phyloP scores from a whole-genome alignment of 106 monocot species.

The Dioscorea alata region DNA sequence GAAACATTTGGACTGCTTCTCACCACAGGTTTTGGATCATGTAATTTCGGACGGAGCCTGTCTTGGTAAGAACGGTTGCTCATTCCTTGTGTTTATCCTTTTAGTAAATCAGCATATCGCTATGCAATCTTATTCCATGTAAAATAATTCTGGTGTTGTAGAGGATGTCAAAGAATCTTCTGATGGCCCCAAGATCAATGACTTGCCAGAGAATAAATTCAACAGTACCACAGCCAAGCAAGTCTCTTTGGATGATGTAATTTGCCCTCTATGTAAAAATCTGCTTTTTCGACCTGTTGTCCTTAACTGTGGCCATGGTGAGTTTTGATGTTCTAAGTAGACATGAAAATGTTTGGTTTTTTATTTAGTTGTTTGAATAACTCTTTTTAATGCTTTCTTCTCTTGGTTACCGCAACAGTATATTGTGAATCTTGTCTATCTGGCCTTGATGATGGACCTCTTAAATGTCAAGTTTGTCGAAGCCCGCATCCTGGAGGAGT shows the following conservation, averaged over 20 bases:
- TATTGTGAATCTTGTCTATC: conserved; percentile 48
- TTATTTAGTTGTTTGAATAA: not conserved
- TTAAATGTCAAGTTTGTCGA: conserved; percentile 45
- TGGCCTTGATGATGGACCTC: conserved; percentile 9
- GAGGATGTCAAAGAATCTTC: not conserved
- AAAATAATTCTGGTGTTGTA: not conserved
- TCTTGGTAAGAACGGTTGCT: conserved; percentile 24
- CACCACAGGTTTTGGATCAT: conserved; percentile 42
- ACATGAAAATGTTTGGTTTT: not conserved
- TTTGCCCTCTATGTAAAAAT: conserved; percentile 30
- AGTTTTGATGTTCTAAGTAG: conserved; percentile 6
- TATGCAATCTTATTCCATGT: not conserved
- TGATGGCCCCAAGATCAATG: not conserved
- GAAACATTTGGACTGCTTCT: conserved; percentile 24
- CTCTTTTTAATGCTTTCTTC: not conserved
- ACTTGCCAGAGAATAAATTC: conserved; percentile 4
- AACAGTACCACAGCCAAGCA: conserved; percentile 1
- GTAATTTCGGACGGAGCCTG: not conserved
- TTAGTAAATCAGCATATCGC: no score
- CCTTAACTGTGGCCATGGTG: conserved; percentile 53
- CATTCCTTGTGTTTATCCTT: no score
- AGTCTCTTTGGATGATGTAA: conserved; percentile 23
- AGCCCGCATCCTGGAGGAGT: conserved; percentile 43
- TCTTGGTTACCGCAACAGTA: conserved; percentile 18
- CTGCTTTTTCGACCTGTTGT: conserved; percentile 32